Evolutionary conservation across 164 flowering plant genomes (phyloP).

Genomic region (Echeveria elegans): DNA sequence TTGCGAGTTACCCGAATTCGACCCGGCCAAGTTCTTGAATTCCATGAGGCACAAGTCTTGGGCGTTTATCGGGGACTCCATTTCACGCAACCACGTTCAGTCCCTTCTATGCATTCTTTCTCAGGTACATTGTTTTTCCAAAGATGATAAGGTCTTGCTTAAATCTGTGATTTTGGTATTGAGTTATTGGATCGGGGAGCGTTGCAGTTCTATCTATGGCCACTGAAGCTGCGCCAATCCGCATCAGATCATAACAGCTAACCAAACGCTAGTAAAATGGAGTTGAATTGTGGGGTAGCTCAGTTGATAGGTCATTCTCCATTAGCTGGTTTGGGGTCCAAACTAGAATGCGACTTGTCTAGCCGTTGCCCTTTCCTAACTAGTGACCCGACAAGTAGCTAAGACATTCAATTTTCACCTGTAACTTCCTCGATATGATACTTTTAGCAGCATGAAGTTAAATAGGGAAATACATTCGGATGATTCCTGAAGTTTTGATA

Average conservation of each 20-base stretch:
- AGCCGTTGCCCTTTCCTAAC: neutral
- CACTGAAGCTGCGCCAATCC: neutral
- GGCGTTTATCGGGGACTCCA: slow-evolving; percentile 46
- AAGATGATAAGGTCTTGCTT: no score
- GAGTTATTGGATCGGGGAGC: neutral
- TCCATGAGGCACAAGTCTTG: slow-evolving; percentile 29
- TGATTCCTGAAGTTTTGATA: neutral
- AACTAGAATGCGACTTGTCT: neutral
- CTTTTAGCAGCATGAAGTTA: neutral
- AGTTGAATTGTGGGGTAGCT: neutral
- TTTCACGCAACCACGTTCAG: slow-evolving; percentile 42
- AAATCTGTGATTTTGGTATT: neutral
- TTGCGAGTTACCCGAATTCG: slow-evolving; percentile 30
- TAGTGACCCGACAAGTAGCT: neutral
- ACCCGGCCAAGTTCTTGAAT: slow-evolving; percentile 24
- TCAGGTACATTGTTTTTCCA: slow-evolving; percentile 21
- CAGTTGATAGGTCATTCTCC: neutral
- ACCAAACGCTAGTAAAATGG: neutral
- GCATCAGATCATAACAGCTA: neutral
- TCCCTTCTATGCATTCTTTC: slow-evolving; percentile 40
- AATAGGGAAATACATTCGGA: neutral
- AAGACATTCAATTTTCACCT: neutral
- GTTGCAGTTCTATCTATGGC: neutral
- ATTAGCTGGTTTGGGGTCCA: neutral
- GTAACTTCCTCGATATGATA: neutral